Evolutionary conservation across 768 basidiomycete genomes (phyloP), one percentile per base, ranked within the genome.

Genomic region (Mycena albidolilacea): DNA sequence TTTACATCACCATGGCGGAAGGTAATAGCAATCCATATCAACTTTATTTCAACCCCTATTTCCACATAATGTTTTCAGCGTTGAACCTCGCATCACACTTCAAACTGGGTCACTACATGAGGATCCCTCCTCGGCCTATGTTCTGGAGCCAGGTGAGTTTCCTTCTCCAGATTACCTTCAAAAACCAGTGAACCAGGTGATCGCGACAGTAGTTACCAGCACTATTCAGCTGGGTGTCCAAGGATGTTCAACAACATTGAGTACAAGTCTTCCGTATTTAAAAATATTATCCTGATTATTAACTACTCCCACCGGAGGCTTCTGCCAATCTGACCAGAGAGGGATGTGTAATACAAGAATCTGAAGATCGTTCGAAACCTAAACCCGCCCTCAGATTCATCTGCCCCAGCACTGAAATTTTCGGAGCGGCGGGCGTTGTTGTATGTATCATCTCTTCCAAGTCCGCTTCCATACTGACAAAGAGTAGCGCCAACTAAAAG

Each of bases 201-300:
- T 89, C 52, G 92, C 89, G 23, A 85, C 87, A 6, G 72, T 86
- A 6, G 78, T 93, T 35, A 89, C 91, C 1, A 91, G 90, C 50
- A 92, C 91, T 0, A 88, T 90, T 10, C 92, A 92, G 72, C 84
- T 93, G 7, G 90, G 86, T 15, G 90, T 93, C 17, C 92, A 93
- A 77, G 80, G 90, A 91, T 92, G 90, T 92, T 92, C 75, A 82
- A 83, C 17, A 85, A 89, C 70, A 88, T 92, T 41, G 63, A 77
- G 79, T 80, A 71, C 46, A 82, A 74, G 44, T 66, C 55, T 68
- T 23, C 50, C 21, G 30, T 64, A n/a, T 44, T 62, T 57, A 60
- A 68, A 69, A 64, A 11, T n/a, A n/a, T n/a, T n/a, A 54, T 60
- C 14, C 41, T 58, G 60, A 23, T 44, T 58, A 44, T 50, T 62